phyloP scores from a whole-genome alignment of 2,329 filamentous ascomycete species.

The Cercospora sp. region DNA sequence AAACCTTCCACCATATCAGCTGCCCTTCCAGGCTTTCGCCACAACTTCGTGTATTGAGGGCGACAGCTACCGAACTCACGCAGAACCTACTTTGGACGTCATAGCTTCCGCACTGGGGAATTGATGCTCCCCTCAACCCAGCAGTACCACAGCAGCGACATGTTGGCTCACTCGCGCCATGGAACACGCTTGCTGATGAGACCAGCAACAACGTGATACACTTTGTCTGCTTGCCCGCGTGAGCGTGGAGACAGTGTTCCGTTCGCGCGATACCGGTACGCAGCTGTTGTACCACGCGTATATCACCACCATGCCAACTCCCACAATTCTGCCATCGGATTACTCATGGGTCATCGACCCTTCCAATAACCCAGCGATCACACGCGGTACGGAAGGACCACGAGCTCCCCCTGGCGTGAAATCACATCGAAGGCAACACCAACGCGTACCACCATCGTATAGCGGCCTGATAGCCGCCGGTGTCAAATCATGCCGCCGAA shows the following conservation, averaged over 20 bases:
- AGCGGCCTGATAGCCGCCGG: neutral
- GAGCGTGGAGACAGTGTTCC: neutral
- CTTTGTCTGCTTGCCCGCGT: conserved; percentile 3
- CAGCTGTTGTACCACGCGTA: neutral
- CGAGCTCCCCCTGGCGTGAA: neutral
- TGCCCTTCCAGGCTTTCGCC: conserved; percentile 12
- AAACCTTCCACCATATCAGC: conserved; percentile 7
- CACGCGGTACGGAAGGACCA: neutral
- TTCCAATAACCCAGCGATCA: neutral
- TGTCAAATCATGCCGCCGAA: neutral
- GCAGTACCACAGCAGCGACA: neutral
- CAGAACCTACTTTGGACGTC: conserved; percentile 7
- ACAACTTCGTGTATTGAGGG: conserved; percentile 7
- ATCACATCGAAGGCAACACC: conserved; percentile 1
- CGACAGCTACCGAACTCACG: conserved; percentile 14
- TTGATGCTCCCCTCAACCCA: conserved; percentile 4
- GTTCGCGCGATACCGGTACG: neutral
- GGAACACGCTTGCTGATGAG: neutral
- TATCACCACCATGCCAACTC: neutral
- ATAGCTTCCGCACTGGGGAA: conserved; percentile 5
- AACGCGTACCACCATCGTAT: neutral
- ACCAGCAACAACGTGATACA: neutral
- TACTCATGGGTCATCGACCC: neutral
- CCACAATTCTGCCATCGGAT: conserved; percentile 1
- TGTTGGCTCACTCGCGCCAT: conserved; percentile 12